Percentiles rank a stretch among this genome's conserved stretches.
phyloP scores from a whole-genome alignment of 106 monocot species.

The Allium sativum region DNA sequence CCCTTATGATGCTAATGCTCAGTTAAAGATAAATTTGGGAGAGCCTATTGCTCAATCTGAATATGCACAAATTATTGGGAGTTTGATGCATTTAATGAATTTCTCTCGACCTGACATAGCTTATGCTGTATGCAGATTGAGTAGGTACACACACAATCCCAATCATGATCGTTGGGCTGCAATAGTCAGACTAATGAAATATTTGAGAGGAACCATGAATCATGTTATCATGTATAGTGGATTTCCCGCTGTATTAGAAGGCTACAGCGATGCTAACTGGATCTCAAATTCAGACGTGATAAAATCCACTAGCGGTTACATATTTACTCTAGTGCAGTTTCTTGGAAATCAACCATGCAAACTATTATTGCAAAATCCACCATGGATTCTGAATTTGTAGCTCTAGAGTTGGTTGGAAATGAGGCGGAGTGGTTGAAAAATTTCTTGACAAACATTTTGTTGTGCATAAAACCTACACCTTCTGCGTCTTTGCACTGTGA shows the following conservation, averaged over 20 bases:
- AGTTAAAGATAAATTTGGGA: not conserved
- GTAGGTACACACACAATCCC: not conserved
- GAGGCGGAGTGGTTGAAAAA: not conserved
- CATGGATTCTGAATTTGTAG: not conserved
- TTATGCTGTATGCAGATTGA: too few relatives aligned
- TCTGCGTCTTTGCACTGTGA: constrained; percentile 9
- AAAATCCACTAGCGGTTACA: not conserved
- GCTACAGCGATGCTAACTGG: too few relatives aligned
- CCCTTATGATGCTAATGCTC: not conserved
- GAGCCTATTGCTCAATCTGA: not conserved
- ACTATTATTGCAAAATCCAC: not conserved
- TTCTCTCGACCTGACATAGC: not conserved
- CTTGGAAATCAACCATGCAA: constrained; percentile 2
- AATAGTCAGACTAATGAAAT: not conserved
- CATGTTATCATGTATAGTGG: not conserved
- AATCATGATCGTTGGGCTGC: not conserved
- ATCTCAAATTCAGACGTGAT: too few relatives aligned
- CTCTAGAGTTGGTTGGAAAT: not conserved
- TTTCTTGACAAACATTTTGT: not conserved
- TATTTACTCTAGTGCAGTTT: not conserved
- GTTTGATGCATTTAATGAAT: constrained; percentile 1
- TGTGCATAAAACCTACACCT: not conserved
- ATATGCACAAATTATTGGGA: not conserved
- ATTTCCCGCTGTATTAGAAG: too few relatives aligned
- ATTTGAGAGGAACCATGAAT: too few relatives aligned